These are phyloP conservation scores for Lonicera japonica DNA, from an alignment of 129 eudicot species.

Conservation along the genomic window DNA sequence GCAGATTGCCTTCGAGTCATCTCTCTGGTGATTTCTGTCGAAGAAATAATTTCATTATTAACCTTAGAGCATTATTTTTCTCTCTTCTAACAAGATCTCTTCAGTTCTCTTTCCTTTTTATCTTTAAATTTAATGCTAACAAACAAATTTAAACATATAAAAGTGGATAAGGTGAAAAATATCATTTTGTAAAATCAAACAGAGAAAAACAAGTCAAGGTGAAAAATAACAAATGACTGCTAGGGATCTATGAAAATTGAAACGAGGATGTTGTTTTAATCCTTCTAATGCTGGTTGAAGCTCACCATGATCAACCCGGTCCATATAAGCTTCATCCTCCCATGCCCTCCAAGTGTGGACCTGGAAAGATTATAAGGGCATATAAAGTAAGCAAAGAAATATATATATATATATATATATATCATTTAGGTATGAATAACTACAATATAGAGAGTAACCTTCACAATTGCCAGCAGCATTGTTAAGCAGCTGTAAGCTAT, in stretches of 20 bases:
- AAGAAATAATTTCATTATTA: constrained; percentile 1
- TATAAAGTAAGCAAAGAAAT: not conserved
- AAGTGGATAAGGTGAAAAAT: not conserved
- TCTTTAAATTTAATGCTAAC: no score
- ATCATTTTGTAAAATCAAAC: not conserved
- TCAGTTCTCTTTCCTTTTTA: no score
- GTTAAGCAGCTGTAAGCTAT: constrained; percentile 83
- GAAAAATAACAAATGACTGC: not conserved
- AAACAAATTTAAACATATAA: no score
- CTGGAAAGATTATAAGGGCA: constrained; percentile 36
- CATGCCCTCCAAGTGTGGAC: constrained; percentile 93
- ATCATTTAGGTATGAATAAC: not conserved
- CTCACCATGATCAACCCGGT: constrained; percentile 67
- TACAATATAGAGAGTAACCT: constrained; percentile 38
- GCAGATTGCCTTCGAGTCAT: constrained; percentile 72
- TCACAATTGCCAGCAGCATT: constrained; percentile 90
- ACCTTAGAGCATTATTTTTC: not conserved
- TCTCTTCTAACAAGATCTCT: no score
- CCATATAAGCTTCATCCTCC: constrained; percentile 97
- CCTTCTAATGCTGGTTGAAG: not conserved
- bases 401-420: no score
- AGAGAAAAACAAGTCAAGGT: not conserved
- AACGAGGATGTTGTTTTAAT: no score
- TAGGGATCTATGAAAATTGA: no score
- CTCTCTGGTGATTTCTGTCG: constrained; percentile 62